phyloP scores from a whole-genome alignment of 208 protist species.

The Crithidia mellificae region DNA sequence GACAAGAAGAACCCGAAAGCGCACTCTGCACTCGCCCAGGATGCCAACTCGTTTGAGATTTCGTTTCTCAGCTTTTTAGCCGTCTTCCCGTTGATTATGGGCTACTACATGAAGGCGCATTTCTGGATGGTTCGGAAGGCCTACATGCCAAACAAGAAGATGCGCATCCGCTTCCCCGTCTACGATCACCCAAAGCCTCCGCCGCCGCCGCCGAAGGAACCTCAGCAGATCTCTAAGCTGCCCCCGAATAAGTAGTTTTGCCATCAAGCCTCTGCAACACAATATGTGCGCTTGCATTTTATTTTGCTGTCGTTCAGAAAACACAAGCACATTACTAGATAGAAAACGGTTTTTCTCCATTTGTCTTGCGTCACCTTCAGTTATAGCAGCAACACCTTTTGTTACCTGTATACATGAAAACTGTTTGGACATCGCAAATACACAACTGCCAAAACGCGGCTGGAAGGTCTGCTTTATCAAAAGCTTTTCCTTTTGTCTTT shows the following conservation, averaged over 20 bases:
- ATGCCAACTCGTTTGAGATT: constrained; percentile 89
- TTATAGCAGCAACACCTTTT: no score
- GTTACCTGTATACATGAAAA: no score
- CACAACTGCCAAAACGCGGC: no score
- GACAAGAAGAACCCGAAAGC: constrained; percentile 73
- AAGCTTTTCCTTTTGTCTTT: no score
- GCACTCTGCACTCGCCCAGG: constrained; percentile 79
- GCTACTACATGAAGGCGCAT: constrained; percentile 80
- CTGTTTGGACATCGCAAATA: no score
- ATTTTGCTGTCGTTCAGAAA: no score
- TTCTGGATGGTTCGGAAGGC: constrained; percentile 79
- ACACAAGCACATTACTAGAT: no score
- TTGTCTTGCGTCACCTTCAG: no score
- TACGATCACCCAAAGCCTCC: constrained; percentile 57
- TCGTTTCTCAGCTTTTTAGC: constrained; percentile 76
- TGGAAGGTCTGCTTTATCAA: no score
- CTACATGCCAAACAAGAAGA: constrained; percentile 81
- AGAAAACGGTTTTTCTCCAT: no score
- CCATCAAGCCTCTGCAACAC: no score
- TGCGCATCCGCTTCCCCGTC: constrained; percentile 71
- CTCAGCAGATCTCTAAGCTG: constrained; percentile 58
- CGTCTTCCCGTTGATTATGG: constrained; percentile 83
- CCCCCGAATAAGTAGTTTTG: constrained; percentile 50
- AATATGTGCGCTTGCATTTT: no score
- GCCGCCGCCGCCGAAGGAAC: constrained; percentile 45